Conservation (phyloP, 176 grass and related monocot species). For the Zoysia japonica region DNA sequence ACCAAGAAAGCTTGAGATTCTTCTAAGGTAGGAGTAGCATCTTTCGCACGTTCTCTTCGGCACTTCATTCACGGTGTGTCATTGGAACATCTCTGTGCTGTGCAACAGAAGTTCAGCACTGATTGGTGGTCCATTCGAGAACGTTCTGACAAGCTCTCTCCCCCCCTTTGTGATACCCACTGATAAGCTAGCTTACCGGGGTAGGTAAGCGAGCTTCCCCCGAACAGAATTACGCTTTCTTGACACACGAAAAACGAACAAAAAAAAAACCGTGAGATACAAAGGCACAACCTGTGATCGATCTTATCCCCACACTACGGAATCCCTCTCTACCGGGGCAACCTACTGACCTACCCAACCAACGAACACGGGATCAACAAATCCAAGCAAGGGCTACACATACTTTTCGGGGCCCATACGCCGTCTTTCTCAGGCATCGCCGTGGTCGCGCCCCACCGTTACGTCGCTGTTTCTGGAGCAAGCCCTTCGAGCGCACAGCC, state of each 20-base stretch:
- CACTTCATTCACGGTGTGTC: background rate
- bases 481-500: background rate
- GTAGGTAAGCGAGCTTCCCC: no score
- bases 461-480: conserved; percentile 30
- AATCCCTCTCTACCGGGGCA: conserved; percentile 30
- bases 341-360: background rate
- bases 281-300: background rate
- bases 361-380: conserved; percentile 20
- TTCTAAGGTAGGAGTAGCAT: background rate
- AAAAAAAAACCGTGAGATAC: no score
- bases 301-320: conserved; percentile 24
- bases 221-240: background rate
- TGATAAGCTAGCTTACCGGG: conserved; percentile 18
- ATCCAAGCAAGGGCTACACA: background rate
- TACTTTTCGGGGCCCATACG: conserved; percentile 39
- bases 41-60: background rate
- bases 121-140: background rate
- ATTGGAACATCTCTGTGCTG: background rate
- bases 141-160: no score
- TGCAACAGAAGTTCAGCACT: background rate
- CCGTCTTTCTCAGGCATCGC: conserved; percentile 39
- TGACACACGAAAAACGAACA: background rate
- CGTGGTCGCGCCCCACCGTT: background rate
- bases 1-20: background rate
- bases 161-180: background rate